These are phyloP conservation scores for Chlorella sp. DNA, from an alignment of 139 green algal species.

Conservation along the genomic window DNA sequence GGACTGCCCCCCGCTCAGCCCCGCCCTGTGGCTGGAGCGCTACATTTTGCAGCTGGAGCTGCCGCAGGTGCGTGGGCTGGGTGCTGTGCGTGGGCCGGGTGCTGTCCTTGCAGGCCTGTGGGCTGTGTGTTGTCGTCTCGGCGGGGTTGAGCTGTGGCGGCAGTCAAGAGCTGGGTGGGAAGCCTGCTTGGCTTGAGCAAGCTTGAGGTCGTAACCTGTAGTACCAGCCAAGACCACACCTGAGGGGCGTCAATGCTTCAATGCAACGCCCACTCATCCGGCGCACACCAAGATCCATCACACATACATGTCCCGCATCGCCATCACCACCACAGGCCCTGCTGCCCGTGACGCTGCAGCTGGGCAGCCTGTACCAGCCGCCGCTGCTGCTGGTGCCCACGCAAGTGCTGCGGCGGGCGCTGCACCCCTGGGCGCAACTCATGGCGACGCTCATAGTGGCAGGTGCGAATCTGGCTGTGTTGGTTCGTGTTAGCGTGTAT, in stretches of 20 bases:
- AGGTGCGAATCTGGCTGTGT: background rate
- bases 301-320: background rate
- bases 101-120: too few species aligned
- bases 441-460: slow-evolving; percentile 18
- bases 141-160: too few species aligned
- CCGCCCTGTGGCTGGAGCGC: slow-evolving; percentile 31
- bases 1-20: slow-evolving; percentile 24
- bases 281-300: too few species aligned
- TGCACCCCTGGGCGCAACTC: slow-evolving; percentile 3
- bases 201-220: too few species aligned
- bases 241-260: too few species aligned
- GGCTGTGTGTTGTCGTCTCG: too few species aligned
- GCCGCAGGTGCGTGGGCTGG: slow-evolving; percentile 9
- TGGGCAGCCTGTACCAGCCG: slow-evolving; percentile 15
- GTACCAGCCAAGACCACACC: too few species aligned
- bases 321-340: background rate
- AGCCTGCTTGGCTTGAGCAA: too few species aligned
- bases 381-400: background rate
- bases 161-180: background rate
- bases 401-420: background rate
- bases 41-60: slow-evolving; percentile 32
- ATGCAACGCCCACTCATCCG: too few species aligned
- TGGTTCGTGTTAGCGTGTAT: too few species aligned
- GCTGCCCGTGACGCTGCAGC: slow-evolving; percentile 17
- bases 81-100: too few species aligned